Evolutionary conservation across 805 yeast genomes (phyloP).

Genomic region (Metahyphopichia silvanorum): DNA sequence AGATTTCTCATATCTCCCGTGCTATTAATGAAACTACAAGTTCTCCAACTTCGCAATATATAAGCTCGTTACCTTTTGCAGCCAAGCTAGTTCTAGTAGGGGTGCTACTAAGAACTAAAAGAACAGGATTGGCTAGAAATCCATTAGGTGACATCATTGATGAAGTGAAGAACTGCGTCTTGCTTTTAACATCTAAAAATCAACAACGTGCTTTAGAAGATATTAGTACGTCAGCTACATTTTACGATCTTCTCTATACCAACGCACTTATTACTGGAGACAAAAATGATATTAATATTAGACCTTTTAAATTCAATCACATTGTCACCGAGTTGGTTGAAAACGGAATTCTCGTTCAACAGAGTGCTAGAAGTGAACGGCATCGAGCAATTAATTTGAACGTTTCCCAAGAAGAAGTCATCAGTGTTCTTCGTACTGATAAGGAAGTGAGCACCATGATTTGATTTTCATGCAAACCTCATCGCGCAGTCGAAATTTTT

Average conservation of each 20-base stretch:
- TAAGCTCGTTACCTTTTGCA: conserved; percentile 60
- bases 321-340: conserved; percentile 71
- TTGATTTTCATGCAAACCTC: conserved; percentile 2
- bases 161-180: conserved; percentile 57
- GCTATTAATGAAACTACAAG: conserved; percentile 79
- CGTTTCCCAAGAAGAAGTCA: conserved; percentile 68
- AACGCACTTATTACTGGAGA: conserved; percentile 12
- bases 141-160: conserved; percentile 74
- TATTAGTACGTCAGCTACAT: conserved; percentile 10
- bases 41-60: conserved; percentile 63
- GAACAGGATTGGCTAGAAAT: conserved; percentile 70
- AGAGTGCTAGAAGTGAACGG: conserved; percentile 66
- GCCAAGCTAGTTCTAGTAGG: conserved; percentile 74
- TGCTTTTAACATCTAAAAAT: conserved; percentile 35
- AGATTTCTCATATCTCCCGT: conserved; percentile 68
- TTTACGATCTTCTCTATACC: conserved; percentile 24
- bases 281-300: conserved; percentile 26
- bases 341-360: conserved; percentile 71
- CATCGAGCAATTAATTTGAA: conserved; percentile 60
- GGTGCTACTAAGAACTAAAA: conserved; percentile 56
- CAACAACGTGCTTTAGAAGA: conserved; percentile 13
- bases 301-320: conserved; percentile 58
- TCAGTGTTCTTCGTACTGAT: conserved; percentile 59
- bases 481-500: conserved; percentile 3
- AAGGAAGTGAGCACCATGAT: conserved; percentile 11